Evolutionary conservation across 805 yeast species (phyloP).

Genomic region (Kregervanrija delftensis): DNA sequence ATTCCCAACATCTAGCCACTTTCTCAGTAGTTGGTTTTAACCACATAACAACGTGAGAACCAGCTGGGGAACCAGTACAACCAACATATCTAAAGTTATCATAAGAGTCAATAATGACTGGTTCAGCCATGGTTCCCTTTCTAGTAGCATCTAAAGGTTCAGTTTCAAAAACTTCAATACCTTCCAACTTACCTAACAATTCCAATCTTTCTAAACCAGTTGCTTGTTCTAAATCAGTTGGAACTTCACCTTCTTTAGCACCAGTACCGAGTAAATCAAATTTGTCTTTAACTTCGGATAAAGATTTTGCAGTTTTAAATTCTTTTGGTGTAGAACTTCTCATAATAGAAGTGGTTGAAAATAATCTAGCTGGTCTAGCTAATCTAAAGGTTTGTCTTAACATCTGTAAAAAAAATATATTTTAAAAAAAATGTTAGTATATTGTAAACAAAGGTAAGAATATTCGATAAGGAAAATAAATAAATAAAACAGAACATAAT

Average conservation of each 20-base stretch:
- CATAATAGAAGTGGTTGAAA: conserved; percentile 25
- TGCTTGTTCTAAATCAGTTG: conserved; percentile 92
- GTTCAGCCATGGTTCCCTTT: conserved; percentile 85
- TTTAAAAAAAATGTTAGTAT: not conserved
- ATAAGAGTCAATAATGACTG: conserved; percentile 83
- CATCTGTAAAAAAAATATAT: conserved; percentile 12
- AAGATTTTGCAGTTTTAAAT: conserved; percentile 55
- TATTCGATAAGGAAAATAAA: too few relatives aligned
- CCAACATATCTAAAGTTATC: conserved; percentile 94
- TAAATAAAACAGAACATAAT: too few relatives aligned
- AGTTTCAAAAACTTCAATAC: conserved; percentile 88
- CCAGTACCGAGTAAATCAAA: conserved; percentile 84
- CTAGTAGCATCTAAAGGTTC: conserved; percentile 85
- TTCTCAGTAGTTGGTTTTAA: conserved; percentile 76
- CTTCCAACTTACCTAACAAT: conserved; percentile 87
- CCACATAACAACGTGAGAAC: conserved; percentile 89
- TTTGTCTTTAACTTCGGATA: conserved; percentile 75
- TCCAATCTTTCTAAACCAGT: conserved; percentile 98
- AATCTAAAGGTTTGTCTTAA: conserved; percentile 32
- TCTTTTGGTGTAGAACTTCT: conserved; percentile 30
- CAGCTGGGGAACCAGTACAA: conserved; percentile 94
- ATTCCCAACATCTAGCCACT: conserved; percentile 96
- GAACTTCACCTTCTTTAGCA: conserved; percentile 76
- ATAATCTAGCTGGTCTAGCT: conserved; percentile 29
- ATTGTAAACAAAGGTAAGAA: too few relatives aligned